Conservation (phyloP, 495 filamentous ascomycete species). For the Neurospora sp. region DNA sequence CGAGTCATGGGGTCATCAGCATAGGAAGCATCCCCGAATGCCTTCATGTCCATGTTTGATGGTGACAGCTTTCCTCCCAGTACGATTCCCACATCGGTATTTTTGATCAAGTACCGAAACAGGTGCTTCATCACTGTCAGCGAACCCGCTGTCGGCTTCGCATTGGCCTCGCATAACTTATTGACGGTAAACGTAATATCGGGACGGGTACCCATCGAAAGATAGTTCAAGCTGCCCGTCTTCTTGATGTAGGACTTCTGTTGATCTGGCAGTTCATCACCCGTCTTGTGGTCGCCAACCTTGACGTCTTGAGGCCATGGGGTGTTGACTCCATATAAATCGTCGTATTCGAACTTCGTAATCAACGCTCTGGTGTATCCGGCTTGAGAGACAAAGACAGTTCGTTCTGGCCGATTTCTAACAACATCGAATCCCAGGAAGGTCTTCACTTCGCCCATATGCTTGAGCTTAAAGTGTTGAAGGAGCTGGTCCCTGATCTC, state of each 20-base stretch:
- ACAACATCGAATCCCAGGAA: conserved; percentile 6
- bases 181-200: no score
- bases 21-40: background rate
- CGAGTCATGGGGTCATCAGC: background rate
- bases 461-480: background rate
- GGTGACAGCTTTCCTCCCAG: background rate
- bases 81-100: background rate
- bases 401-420: background rate
- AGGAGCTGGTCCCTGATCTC: background rate
- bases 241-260: no score
- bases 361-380: background rate
- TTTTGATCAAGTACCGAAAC: background rate
- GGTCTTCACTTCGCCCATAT: background rate
- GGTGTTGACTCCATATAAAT: background rate
- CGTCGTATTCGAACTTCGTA: background rate
- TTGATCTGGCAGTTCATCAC: no score
- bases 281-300: no score
- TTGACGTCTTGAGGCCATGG: background rate
- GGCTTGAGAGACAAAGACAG: background rate
- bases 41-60: background rate
- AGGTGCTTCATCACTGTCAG: background rate
- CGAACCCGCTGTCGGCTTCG: no score
- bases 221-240: no score
- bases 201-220: no score
- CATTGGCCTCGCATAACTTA: no score